Evolutionary conservation across 2,329 filamentous ascomycete species (phyloP).

Genomic region (Aurifilum marmelostoma): DNA sequence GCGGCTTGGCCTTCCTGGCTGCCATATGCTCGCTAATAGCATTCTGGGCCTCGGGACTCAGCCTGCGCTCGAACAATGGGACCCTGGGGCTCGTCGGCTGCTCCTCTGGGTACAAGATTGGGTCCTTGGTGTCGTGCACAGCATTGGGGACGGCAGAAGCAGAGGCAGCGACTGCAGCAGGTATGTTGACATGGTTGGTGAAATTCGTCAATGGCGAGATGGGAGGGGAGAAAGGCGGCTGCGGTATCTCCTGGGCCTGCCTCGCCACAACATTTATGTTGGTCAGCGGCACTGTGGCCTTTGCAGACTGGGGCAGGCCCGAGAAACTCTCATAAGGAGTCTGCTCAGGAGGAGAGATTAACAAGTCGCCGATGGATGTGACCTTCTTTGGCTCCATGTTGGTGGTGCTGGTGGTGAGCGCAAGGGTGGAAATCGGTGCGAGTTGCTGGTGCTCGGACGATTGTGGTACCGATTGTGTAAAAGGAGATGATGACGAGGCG

Average conservation of each 20-base stretch:
- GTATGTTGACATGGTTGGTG: conserved; percentile 39
- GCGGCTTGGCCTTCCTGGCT: conserved; percentile 48
- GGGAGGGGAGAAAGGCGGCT: conserved; percentile 57
- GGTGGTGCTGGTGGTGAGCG: neutral
- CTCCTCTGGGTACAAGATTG: conserved; percentile 61
- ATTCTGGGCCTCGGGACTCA: conserved; percentile 42
- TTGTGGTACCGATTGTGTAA: neutral
- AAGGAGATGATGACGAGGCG: too few relatives aligned
- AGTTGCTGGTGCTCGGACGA: neutral
- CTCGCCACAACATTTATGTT: conserved; percentile 35
- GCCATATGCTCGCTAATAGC: conserved; percentile 56
- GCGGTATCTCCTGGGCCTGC: conserved; percentile 30
- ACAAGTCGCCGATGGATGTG: conserved; percentile 57
- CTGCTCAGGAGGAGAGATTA: conserved; percentile 63
- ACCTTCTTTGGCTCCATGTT: conserved; percentile 42
- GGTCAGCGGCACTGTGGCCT: conserved; percentile 18
- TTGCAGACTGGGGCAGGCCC: neutral
- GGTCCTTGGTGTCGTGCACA: conserved; percentile 48
- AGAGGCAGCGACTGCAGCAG: conserved; percentile 30
- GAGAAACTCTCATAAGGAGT: conserved; percentile 56
- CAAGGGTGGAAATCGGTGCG: neutral
- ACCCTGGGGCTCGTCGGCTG: conserved; percentile 45
- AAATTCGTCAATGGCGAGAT: conserved; percentile 56
- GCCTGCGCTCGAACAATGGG: conserved; percentile 53
- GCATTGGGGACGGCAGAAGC: conserved; percentile 12